Conservation (phyloP, 1,284 basidiomycete genomes). For the Neotropicomus parvogracilis region DNA sequence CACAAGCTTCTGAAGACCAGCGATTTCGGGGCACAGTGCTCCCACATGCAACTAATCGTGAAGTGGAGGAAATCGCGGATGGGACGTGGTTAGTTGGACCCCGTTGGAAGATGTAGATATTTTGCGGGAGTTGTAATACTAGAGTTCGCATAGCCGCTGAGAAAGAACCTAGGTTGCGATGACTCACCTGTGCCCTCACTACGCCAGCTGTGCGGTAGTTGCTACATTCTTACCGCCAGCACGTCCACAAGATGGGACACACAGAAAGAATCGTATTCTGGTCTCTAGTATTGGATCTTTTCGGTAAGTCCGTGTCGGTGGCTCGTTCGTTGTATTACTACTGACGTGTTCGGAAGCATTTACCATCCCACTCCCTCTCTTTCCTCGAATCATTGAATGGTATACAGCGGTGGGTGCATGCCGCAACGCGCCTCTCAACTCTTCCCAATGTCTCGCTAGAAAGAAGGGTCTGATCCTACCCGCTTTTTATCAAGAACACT, state of each 20-base stretch:
- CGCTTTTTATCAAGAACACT: conserved; percentile 73
- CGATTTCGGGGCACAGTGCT: conserved; percentile 56
- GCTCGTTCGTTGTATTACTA: neutral
- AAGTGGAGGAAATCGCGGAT: conserved; percentile 21
- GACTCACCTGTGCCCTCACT: no score
- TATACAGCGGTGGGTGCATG: conserved; percentile 61
- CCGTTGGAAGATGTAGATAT: no score
- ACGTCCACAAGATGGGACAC: conserved; percentile 46
- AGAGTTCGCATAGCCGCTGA: no score
- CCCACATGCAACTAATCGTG: conserved; percentile 29
- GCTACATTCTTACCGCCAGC: no score
- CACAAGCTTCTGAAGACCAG: conserved; percentile 80
- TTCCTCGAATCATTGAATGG: conserved; percentile 88
- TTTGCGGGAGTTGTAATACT: no score
- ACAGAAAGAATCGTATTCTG: conserved; percentile 78
- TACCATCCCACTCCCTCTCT: conserved; percentile 91
- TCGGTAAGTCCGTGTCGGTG: conserved; percentile 51
- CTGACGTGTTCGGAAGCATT: conserved; percentile 54
- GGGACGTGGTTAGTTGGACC: neutral
- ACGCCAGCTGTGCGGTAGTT: no score
- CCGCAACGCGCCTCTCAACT: neutral
- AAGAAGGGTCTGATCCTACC: conserved; percentile 63
- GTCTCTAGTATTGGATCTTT: conserved; percentile 81
- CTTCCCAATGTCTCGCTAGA: conserved; percentile 38
- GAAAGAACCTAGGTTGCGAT: no score